Evolutionary conservation across 176 grass and related monocot genomes (phyloP).

Genomic region (Thalia dealbata): DNA sequence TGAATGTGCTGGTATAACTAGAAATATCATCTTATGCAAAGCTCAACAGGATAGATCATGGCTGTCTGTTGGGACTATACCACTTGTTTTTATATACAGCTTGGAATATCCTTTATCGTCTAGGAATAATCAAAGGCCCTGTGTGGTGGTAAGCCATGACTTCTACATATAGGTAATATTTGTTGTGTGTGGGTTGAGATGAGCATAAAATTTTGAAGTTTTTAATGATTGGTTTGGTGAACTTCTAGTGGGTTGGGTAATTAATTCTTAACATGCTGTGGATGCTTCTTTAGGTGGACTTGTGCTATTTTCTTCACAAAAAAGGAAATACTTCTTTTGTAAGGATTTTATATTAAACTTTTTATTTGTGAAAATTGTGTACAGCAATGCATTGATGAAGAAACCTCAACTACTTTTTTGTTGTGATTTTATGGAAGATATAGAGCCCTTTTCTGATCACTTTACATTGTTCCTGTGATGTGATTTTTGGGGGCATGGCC

Average conservation of each 20-base stretch:
- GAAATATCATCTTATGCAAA: too few species aligned
- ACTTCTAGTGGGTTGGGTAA: background rate
- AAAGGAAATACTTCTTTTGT: conserved; percentile 10
- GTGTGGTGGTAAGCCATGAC: background rate
- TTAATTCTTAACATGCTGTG: background rate
- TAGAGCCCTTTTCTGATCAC: too few species aligned
- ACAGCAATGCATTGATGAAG: background rate
- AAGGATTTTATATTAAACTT: background rate
- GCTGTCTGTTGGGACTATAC: too few species aligned
- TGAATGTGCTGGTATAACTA: too few species aligned
- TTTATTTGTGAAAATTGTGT: background rate
- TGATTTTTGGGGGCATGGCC: too few species aligned
- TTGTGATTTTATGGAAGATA: too few species aligned
- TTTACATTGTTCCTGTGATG: too few species aligned
- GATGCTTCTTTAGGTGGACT: background rate
- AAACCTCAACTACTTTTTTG: background rate
- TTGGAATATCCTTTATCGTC: too few species aligned
- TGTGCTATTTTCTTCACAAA: too few species aligned
- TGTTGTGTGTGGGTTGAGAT: background rate
- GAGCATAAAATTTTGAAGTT: background rate
- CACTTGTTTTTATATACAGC: too few species aligned
- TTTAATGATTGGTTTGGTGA: background rate
- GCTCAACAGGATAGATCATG: too few species aligned
- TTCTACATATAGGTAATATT: background rate
- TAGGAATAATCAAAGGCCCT: too few species aligned